Conservation (phyloP, 345 rosid genomes). For the Kernera saxatilis region DNA sequence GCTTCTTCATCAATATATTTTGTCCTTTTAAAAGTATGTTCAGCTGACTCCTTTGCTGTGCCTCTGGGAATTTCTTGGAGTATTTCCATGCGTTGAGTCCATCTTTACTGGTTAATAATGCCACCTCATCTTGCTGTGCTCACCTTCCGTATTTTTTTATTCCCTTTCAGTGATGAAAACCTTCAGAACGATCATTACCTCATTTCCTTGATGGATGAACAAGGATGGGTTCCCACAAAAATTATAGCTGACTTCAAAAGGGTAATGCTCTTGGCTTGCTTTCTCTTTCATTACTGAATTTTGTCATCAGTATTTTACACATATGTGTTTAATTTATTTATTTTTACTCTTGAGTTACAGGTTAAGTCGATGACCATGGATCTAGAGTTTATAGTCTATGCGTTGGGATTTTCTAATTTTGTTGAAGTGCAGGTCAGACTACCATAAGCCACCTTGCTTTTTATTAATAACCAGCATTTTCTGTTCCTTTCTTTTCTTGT, state of each 20-base stretch:
- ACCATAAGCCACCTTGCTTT: conserved; percentile 11
- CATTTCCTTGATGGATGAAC: conserved; percentile 78
- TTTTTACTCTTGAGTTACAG: conserved; percentile 39
- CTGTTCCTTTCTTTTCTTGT: neutral
- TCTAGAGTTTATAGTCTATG: conserved; percentile 60
- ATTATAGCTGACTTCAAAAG: conserved; percentile 80
- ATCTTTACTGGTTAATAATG: neutral
- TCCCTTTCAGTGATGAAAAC: conserved; percentile 76
- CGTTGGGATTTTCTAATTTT: conserved; percentile 58
- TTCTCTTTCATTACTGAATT: neutral
- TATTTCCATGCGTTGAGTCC: neutral
- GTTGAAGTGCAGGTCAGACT: conserved; percentile 79
- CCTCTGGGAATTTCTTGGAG: neutral
- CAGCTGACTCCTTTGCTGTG: neutral
- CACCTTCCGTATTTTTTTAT: neutral
- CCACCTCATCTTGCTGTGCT: neutral
- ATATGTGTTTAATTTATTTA: neutral
- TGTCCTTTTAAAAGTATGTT: neutral
- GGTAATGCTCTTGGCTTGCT: conserved; percentile 40
- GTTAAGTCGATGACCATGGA: conserved; percentile 80
- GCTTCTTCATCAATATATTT: neutral
- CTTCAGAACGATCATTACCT: conserved; percentile 62
- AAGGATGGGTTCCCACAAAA: conserved; percentile 82
- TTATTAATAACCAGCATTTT: neutral
- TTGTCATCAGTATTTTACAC: neutral